Evolutionary conservation across 495 filamentous ascomycete genomes (phyloP).

Genomic region (Bathelium albidoporum): DNA sequence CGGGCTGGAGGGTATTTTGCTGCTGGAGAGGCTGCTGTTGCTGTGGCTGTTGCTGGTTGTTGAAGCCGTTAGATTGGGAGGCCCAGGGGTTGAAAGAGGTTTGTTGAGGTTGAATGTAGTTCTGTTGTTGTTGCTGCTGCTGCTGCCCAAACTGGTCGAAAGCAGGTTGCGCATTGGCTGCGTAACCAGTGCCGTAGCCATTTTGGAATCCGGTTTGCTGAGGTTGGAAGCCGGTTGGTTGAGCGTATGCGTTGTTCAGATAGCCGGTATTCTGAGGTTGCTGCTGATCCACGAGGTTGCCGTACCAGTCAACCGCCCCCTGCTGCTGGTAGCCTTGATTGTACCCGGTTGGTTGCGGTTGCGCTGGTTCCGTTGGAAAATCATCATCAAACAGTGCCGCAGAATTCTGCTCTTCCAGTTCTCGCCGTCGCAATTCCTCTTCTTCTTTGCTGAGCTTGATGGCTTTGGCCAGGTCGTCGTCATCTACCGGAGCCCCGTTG

Average conservation of each 20-base stretch:
- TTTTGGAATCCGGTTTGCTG: conserved; percentile 52
- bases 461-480: conserved; percentile 86
- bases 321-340: conserved; percentile 98
- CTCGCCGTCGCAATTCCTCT: conserved; percentile 74
- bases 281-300: conserved; percentile 74
- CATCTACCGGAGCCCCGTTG: conserved; percentile 42
- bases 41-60: conserved; percentile 33
- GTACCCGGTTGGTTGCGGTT: conserved; percentile 72
- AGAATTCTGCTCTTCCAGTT: conserved; percentile 84
- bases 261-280: conserved; percentile 72
- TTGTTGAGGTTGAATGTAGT: conserved; percentile 57
- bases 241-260: conserved; percentile 74
- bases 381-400: conserved; percentile 84
- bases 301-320: conserved; percentile 88
- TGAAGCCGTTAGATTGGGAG: conserved; percentile 42
- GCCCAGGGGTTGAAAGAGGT: conserved; percentile 73
- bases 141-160: conserved; percentile 32
- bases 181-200: conserved; percentile 40
- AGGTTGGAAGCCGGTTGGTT: conserved; percentile 35
- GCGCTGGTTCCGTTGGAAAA: conserved; percentile 49
- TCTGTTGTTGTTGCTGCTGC: conserved; percentile 35
- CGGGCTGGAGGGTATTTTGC: conserved; percentile 53
- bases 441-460: conserved; percentile 95
- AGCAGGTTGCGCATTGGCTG: conserved; percentile 48
- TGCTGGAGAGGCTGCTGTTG: conserved; percentile 37